These are phyloP conservation scores for Somion occarium DNA, from an alignment of 1,284 basidiomycete genomes.

Conservation along the genomic window DNA sequence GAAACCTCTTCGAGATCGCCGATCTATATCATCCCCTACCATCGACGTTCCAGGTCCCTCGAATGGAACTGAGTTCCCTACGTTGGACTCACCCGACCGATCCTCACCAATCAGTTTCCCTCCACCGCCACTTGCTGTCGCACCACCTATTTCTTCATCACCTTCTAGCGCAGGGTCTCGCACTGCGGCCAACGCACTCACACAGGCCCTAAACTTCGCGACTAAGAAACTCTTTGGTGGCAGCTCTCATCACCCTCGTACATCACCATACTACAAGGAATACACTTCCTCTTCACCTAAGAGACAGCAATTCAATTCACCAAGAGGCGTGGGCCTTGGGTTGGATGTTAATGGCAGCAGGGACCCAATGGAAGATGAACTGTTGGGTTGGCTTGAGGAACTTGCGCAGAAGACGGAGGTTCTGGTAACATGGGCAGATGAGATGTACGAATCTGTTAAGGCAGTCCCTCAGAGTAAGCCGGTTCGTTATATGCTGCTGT, in stretches of 20 bases:
- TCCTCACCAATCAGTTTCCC: conserved; percentile 54
- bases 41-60: conserved; percentile 28
- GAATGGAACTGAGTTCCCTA: conserved; percentile 16
- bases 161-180: conserved; percentile 57
- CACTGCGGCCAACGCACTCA: conserved; percentile 67
- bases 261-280: conserved; percentile 25
- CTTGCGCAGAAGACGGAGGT: conserved; percentile 95
- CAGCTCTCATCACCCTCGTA: conserved; percentile 23
- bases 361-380: conserved; percentile 80
- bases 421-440: conserved; percentile 89
- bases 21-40: conserved; percentile 36
- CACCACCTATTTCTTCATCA: conserved; percentile 55
- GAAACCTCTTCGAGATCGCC: conserved; percentile 52
- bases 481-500: conserved; percentile 1
- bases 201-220: conserved; percentile 83
- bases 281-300: conserved; percentile 42
- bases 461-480: conserved; percentile 70
- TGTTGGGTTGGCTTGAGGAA: conserved; percentile 78
- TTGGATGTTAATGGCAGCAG: conserved; percentile 30
- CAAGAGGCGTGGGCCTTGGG: conserved; percentile 21
- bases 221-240: conserved; percentile 88
- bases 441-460: conserved; percentile 82
- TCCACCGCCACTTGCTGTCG: conserved; percentile 43
- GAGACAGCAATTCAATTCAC: conserved; percentile 36
- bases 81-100: conserved; percentile 23